Evolutionary conservation across 1,139 yeast genomes (phyloP), one percentile per base, ranked within the genome.

Genomic region (Zygosaccharomyces sapae): DNA sequence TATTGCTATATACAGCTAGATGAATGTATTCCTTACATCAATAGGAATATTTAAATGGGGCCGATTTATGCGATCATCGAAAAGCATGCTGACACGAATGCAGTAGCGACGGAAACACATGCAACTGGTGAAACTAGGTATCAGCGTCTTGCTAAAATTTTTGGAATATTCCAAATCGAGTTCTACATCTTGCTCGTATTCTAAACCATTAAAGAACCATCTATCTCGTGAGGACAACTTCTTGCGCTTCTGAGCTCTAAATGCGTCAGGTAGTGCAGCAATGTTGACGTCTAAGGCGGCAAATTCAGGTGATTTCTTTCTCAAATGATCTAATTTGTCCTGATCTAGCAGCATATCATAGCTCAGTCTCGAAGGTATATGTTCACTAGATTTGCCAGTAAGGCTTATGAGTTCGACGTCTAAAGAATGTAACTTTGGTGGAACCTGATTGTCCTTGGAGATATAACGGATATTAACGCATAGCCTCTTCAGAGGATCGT

Each of bases 91-190:
- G 10, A 61, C 51, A n/a, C 65, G 55, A 20, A 67, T 54, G 41
- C 73, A 74, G 55, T 79, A 77, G 33, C 75, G 54, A 50, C 84
- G 66, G 3, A 79, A 71, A 44, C 76, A 66, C 43, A 73, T 60
- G 57, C 84, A 79, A 34, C 71, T 71, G 57, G 79, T 82, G 58
- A 77, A 76, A 48, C 71, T 73, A 1, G 84, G 83, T 5, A 77
- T 72, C 20, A 37, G 31, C 5, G 40, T 37, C 7, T 30, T 30
- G 6, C 22, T 19, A 12, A 37, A 37, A n/a, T 24, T n/a, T 13
- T 25, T 24, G 20, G 22, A 7, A 12, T 22, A 24, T 4, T 22
- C 40, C 9, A 37, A 9, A 20, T 30, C 18, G 6, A 37, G 10
- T 22, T 10, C 7, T 12, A 37, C 7, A 5, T 25, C 31, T 16